Evolutionary conservation across 768 basidiomycete genomes (phyloP), one percentile per base, ranked within the genome.

Genomic region (Mycena galopus): DNA sequence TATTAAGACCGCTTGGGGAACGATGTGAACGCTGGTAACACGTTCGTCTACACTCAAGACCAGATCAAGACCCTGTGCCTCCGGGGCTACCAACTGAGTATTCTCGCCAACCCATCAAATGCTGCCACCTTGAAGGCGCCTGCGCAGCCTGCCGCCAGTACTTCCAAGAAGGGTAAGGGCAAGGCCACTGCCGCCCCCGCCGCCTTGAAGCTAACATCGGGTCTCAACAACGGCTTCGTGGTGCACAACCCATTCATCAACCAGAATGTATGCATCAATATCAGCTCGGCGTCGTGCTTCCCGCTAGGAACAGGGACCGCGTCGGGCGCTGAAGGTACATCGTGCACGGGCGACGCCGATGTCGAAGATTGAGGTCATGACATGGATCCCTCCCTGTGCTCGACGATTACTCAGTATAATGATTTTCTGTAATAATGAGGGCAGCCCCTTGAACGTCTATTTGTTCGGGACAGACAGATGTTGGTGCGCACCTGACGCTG

Each of bases 1-100:
- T n/a, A 57, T 66, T 39, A 66, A 66, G 65, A 66, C 65, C 25
- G 65, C 58, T 55, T 66, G 51, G n/a, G n/a, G 53, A 66, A 66
- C 65, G 65, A 66, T 30, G 17, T 21, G 27, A 16, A 21, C 1
- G 23, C n/a, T 29, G 65, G 9, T 44, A 35, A 29, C 37, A 55
- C 65, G 10, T 17, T 57, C 25, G 55, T 56, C 53, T 66, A 66
- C 65, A 56, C 53, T 47, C n/a, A 66, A 32, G 37, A 53, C 27
- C 23, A 66, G 2, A 42, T 66, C 35, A 27, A 37, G 39, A 17
- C 53, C 12, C 65, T 57, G 55, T 66, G 65, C 39, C 39, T 66
- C 35, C 65, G 65, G 23, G 65, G 53, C 39, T 66, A 66, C 55
- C 37, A 66, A 27, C 37, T 39, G 35, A 66, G 65, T 44, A 66